These are phyloP conservation scores for Ganoderma lucidum DNA, from an alignment of 1,284 basidiomycete species.

Conservation along the genomic window DNA sequence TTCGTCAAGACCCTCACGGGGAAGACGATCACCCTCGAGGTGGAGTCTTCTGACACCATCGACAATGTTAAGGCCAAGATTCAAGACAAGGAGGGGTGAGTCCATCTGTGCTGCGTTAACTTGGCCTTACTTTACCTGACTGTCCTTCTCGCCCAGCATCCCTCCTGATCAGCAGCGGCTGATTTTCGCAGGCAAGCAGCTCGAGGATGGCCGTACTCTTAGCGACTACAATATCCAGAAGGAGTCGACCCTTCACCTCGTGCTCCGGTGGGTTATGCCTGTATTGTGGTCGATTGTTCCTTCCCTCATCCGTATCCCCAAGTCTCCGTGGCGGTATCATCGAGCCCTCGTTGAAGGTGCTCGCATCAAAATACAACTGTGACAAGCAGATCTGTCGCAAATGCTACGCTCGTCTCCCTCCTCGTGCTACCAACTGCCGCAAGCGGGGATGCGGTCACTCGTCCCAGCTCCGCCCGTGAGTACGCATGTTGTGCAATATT, in stretches of 20 bases:
- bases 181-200: constrained; percentile 96
- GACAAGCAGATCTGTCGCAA: constrained; percentile 99
- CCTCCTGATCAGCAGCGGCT: constrained; percentile 95
- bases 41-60: constrained; percentile 95
- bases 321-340: constrained; percentile 99
- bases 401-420: constrained; percentile 99
- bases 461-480: constrained; percentile 91
- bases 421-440: constrained; percentile 99
- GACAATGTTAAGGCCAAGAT: constrained; percentile 95
- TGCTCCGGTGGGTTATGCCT: constrained; percentile 76
- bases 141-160: constrained; percentile 57
- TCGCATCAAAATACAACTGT: constrained; percentile 97
- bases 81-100: constrained; percentile 91
- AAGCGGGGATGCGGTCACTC: constrained; percentile 94
- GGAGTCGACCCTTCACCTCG: constrained; percentile 97
- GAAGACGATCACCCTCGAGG: constrained; percentile 99
- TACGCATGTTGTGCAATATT: background rate
- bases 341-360: constrained; percentile 97
- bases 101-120: constrained; percentile 2
- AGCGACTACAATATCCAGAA: constrained; percentile 99
- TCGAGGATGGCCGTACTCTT: constrained; percentile 95
- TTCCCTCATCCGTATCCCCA: constrained; percentile 16
- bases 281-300: background rate
- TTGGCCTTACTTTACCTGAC: constrained; percentile 16
- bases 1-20: constrained; percentile 97